A percentile compares a stretch with the other conserved stretches of the same genome.
Conservation (phyloP, 257 asterid genomes). For the Ilex aquifolium region DNA sequence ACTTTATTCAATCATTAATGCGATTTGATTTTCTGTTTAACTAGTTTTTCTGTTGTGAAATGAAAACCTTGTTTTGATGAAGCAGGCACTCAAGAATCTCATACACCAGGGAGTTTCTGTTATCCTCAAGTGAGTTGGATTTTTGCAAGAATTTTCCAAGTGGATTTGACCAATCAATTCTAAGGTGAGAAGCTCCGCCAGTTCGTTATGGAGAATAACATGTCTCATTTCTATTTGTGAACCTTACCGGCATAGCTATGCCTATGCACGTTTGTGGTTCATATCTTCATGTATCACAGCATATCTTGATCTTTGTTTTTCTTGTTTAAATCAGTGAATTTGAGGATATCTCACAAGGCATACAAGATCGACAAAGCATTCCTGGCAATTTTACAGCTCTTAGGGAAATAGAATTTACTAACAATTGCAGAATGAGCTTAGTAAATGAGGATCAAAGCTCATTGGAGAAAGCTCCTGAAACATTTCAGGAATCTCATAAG, state of each 20-base stretch:
- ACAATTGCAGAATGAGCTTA: constrained; percentile 52
- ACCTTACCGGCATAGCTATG: too few relatives aligned
- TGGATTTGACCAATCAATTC: constrained; percentile 42
- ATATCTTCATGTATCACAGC: too few relatives aligned
- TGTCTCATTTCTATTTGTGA: too few relatives aligned
- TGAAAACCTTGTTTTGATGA: constrained; percentile 20
- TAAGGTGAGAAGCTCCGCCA: constrained; percentile 33
- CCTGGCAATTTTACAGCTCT: constrained; percentile 32
- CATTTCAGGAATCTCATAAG: constrained; percentile 25
- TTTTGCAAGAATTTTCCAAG: constrained; percentile 70
- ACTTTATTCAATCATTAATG: too few relatives aligned
- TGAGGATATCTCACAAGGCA: constrained; percentile 39
- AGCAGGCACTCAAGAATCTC: constrained; percentile 52
- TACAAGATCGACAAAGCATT: constrained; percentile 55
- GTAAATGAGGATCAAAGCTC: constrained; percentile 47
- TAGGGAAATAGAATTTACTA: constrained; percentile 8
- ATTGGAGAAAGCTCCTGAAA: constrained; percentile 24
- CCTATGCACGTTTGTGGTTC: too few relatives aligned
- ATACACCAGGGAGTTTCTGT: constrained; percentile 57
- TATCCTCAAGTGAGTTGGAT: constrained; percentile 58
- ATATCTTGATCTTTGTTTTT: too few relatives aligned
- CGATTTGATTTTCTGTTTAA: too few relatives aligned
- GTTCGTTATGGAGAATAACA: not conserved
- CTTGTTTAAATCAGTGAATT: constrained; percentile 40
- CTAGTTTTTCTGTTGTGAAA: not conserved